A percentile compares a stretch with the other conserved stretches of the same genome.
These are phyloP conservation scores for Allomyces javanicus DNA, from an alignment of 192 early-diverging fungal genomes.

Conservation along the genomic window DNA sequence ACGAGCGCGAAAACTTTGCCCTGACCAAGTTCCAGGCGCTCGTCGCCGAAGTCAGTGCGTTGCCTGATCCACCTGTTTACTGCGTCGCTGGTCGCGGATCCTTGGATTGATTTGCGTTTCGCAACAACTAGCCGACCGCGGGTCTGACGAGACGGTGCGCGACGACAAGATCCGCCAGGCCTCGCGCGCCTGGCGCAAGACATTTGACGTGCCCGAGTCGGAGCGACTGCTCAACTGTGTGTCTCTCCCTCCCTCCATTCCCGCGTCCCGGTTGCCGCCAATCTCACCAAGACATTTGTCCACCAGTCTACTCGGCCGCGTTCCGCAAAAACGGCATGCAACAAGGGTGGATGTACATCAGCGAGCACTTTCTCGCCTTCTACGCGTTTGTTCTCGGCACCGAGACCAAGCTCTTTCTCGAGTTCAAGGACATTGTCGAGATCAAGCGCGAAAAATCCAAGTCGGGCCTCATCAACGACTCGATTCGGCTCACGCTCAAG, in stretches of 20 bases:
- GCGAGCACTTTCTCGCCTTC: slow-evolving; percentile 80
- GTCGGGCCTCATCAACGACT: slow-evolving; percentile 71
- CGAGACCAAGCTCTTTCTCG: slow-evolving; percentile 79
- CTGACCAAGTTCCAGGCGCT: slow-evolving; percentile 77
- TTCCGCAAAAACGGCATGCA: slow-evolving; percentile 58
- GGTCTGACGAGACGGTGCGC: slow-evolving; percentile 53
- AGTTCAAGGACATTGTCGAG: slow-evolving; percentile 80
- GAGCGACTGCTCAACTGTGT: slow-evolving; percentile 76
- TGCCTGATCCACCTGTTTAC: not conserved
- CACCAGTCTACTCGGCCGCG: slow-evolving; percentile 69
- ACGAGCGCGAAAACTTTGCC: slow-evolving; percentile 70
- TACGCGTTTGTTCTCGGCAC: slow-evolving; percentile 83
- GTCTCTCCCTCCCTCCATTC: slow-evolving; percentile 1
- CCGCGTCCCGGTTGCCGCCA: no score
- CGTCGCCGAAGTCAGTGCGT: slow-evolving; percentile 16
- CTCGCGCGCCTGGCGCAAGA: slow-evolving; percentile 67
- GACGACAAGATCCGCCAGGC: slow-evolving; percentile 80
- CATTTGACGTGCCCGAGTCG: slow-evolving; percentile 54
- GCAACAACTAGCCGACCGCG: slow-evolving; percentile 24
- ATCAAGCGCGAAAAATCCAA: slow-evolving; percentile 74
- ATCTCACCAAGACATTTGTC: no score
- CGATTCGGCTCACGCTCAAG: slow-evolving; percentile 65
- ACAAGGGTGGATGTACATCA: slow-evolving; percentile 97
- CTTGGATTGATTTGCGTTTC: not conserved
- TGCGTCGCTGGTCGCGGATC: not conserved